Base-by-base conservation (phyloP, 495 filamentous ascomycete genomes). In the Penicillium diatomitis region DNA sequence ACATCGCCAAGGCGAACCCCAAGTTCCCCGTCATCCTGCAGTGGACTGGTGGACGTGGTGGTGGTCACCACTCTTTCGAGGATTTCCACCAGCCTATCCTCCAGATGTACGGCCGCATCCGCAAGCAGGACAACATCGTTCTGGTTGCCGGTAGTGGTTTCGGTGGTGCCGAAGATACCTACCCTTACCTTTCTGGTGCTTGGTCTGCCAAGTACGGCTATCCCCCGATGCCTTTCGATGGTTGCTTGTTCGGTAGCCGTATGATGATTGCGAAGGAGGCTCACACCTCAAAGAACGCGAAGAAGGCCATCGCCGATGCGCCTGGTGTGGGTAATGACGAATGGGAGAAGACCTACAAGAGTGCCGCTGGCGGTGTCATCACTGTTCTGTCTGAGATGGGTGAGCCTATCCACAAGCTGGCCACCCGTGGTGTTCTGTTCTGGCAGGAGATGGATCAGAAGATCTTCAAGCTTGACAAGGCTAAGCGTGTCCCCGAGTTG, bases 321-420 rank as follows among this genome's bases (percentile, higher is more conserved):
- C 79, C 83, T 50, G 92, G 92, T 54, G 75, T 96, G 11, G 87
- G 90, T 42, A 90, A 98, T 59, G 67, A 69, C 52, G 80, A 95
- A 48, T 98, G 92, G 92, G 92, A 96, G 72, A 87, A 94, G 73
- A 96, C 91, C 9, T 97, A 96, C 76, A 91, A 92, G 66, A 84
- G 87, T 4, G 71, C 88, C 36, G 85, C 89, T 39, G 92, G 92
- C 60, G 92, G 92, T 59, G 84, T 98, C 31, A 88, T 98, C 57
- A 96, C 92, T n/a, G 91, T 98, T 37, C 75, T 87, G 47, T 98
- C 92, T 4, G 92, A 98, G 65, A 98, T 98, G 92, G 92, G 92
- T 35, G 92, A 98, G 72, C 92, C 92, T 7, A 98, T 98, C 52
- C 92, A 98, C 74, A 97, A 97, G 70, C 76, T 98, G 49, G 92